Base-by-base conservation (phyloP, 2,329 filamentous ascomycete genomes). In the Alternaria incomplexa region DNA sequence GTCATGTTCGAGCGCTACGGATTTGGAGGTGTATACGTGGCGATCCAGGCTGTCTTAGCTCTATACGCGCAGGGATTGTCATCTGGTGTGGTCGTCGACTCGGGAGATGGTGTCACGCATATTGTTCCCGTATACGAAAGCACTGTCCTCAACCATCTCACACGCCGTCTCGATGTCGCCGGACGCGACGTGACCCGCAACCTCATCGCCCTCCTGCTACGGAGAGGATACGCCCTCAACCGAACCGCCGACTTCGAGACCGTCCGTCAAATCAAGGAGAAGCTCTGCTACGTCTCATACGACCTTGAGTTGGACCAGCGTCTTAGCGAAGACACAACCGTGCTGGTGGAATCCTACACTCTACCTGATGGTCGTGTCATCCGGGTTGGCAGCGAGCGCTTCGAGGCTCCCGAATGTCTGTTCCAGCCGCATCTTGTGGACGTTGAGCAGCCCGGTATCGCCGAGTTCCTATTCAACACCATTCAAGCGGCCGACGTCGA, bases 121-220 rank as follows among this genome's bases (percentile, higher is more conserved):
- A 97, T 99, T 77, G 95, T 99, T 17, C 96, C 96, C 58, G 96
- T 99, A 52, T 99, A 98, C 85, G 96, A 99, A 84, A 97, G 93
- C 57, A 96, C 96, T 47, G 96, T 99, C 17, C 89, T 99, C 72
- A 98, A 97, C 83, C 96, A 99, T 81, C 90, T 98, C 53, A 99
- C 95, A 55, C 90, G 93, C 71, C 90, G 96, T 73, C 87, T 99
- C 72, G 96, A 99, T 76, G 96, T 99, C 50, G 96, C 96, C 23
- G 96, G 96, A 62, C 91, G 96, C 78, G 96, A 99, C 77, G 96
- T 99, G 57, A 99, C 96, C n/a, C 91, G 95, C 75, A 98, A 99
- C 82, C 88, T 99, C 68, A 99, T 99, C 81, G 93, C 93, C 54
- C 90, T 99, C 53, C 90, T 99, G 20, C 88, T 97, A 61, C 93